Base-by-base conservation (phyloP, 768 basidiomycete genomes). In the Mycena sanguinolenta region DNA sequence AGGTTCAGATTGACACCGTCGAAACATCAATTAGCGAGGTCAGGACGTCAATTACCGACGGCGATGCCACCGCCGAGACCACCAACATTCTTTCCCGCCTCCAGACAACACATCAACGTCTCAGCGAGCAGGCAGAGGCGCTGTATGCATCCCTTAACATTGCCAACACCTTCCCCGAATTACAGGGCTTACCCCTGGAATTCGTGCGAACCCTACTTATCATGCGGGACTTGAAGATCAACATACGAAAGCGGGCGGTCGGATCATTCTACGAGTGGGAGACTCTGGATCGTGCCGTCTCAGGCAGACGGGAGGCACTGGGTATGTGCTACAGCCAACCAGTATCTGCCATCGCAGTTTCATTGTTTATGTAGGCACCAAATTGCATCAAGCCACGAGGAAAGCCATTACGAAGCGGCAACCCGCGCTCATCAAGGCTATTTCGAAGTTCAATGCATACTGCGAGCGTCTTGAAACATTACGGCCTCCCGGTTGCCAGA, bases 231-330 rank as follows among this genome's bases (percentile, higher is more conserved):
- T 74, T 83, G 28, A 86, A 85, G 63, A 81, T 83, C 23, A 82
- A 80, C 58, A 81, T 84, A 4, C 67, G 78, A 10, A 80, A 79
- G 63, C 67, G 74, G 16, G 80, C 79, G 0, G 76, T 83, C 14
- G 76, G 78, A 0, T 77, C 76, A 19, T 83, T 84, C 44, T 80
- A 81, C 27, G 81, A 83, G 53, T 81, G 79, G 79, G 82, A 84
- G 19, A 75, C 71, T 17, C 73, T 83, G 1, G 78, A 82, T 58
- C 78, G 77, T 34, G 81, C 83, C 1, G 77, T 78, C 7, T 74
- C 79, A 4, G 77, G 82, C 2, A 34, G 69, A 5, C 71, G 81
- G 10, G 68, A 81, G 27, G 63, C 81, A 3, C 73, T 84, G 2
- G 83, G 84, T 84, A 46, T 21, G 76, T 60, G 0, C 13, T 34